Evolutionary conservation across 129 eudicot genomes (phyloP).

Genomic region (Tanacetum coccineum): DNA sequence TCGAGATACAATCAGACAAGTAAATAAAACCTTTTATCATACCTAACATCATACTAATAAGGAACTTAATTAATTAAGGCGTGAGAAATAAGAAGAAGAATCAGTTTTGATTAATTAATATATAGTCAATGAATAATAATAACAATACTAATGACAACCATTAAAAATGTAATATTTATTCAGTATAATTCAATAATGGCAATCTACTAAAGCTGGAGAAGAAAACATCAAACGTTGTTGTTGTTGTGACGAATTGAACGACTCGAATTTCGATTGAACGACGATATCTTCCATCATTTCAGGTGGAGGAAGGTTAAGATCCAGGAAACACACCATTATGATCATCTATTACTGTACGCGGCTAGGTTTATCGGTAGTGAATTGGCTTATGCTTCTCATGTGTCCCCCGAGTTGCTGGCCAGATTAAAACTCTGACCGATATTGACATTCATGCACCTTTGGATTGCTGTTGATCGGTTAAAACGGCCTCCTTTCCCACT

Average conservation of each 20-base stretch:
- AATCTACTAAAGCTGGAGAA: slow-evolving; percentile 66
- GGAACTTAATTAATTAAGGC: background rate
- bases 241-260: slow-evolving; percentile 1
- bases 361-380: slow-evolving; percentile 21
- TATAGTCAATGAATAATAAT: slow-evolving; percentile 28
- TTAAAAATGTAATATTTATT: slow-evolving; percentile 36
- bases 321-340: slow-evolving; percentile 40
- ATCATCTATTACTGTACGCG: background rate
- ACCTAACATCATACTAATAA: too few relatives aligned
- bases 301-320: slow-evolving; percentile 91
- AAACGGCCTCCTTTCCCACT: too few relatives aligned
- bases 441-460: slow-evolving; percentile 75
- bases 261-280: slow-evolving; percentile 34
- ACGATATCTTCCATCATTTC: slow-evolving; percentile 40
- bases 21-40: too few relatives aligned
- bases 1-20: slow-evolving; percentile 7
- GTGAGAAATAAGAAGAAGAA: slow-evolving; percentile 16
- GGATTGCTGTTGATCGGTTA: too few relatives aligned
- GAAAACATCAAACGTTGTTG: slow-evolving; percentile 39
- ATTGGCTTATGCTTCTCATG: slow-evolving; percentile 75
- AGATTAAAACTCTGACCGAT: slow-evolving; percentile 73
- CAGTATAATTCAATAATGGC: slow-evolving; percentile 57
- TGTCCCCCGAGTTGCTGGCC: slow-evolving; percentile 96
- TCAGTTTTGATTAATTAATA: slow-evolving; percentile 26
- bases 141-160: slow-evolving; percentile 12